Base-by-base conservation (phyloP, 2,329 filamentous ascomycete species). In the Calycina herbarum region DNA sequence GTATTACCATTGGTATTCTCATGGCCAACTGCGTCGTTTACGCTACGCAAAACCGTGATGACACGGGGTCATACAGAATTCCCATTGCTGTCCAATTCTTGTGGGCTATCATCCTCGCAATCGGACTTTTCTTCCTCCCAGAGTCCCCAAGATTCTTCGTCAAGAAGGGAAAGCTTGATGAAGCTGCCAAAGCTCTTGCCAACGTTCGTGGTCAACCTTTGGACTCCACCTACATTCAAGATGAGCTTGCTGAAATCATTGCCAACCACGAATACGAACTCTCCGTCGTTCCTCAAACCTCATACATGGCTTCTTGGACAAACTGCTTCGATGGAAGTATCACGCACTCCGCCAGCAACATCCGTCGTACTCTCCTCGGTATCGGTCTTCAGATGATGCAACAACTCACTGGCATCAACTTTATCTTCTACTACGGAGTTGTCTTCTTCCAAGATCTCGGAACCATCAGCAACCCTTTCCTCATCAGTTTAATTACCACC, bases 401-500 rank as follows among this genome's bases (percentile, higher is more conserved):
- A 79, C 89, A 91, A 67, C 83, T 85, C 90, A 68, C 76, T 92
- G 92, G 93, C 82, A 90, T 96, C 80, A 96, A 96, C 85, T 96
- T 94, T 79, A 91, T 95, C 82, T 94, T 93, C 82, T 91, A 92
- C 82, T 92, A 89, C 82, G 92, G 90, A 42, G 93, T 91, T 93
- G 96, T 85, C 93, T 95, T 96, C 87, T 91, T 96, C 80, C 80
- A 89, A 42, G 38, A 40, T 7, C 86, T 90, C 66, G 94, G 95
- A 85, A 68, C 68, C 59, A 57, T 90, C 88, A 71, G 88, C 86
- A 91, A 80, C 86, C 90, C 80, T 88, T 77, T 91, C 67, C 75
- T 93, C 90, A 92, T 83, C 90, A 94, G 81, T 94, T 94, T 94
- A 79, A 91, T 95, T 82, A 94, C 93, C 82, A 90, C 91, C 81